A percentile compares a stretch with the other conserved stretches of the same genome.
phyloP scores from a whole-genome alignment of 176 grass and related monocot genomes.

The Oryza rufipogon region DNA sequence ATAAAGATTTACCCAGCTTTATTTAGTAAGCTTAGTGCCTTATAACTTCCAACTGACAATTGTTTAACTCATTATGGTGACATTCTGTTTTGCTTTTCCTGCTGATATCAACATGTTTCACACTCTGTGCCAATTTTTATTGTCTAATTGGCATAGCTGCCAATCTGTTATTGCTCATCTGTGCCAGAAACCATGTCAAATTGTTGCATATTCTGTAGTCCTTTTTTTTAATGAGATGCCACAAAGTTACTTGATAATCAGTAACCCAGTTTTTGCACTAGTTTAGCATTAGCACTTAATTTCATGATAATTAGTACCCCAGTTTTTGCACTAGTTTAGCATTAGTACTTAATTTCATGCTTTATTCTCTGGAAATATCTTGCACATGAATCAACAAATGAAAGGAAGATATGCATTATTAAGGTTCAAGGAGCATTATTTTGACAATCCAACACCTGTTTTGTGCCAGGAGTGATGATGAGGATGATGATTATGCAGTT shows the following conservation, averaged over 20 bases:
- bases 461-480: slow-evolving; percentile 81
- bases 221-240: background rate
- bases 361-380: slow-evolving; percentile 12
- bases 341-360: background rate
- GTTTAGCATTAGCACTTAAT: background rate
- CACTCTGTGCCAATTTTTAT: background rate
- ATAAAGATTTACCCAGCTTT: background rate
- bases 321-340: slow-evolving; percentile 16
- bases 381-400: slow-evolving; percentile 30
- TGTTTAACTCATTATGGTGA: background rate
- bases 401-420: slow-evolving; percentile 16
- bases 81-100: slow-evolving; percentile 2
- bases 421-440: slow-evolving; percentile 23
- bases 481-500: slow-evolving; percentile 78
- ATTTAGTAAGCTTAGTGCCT: background rate
- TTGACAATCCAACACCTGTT: slow-evolving; percentile 38
- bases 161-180: background rate
- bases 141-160: background rate
- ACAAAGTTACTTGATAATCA: slow-evolving; percentile 1
- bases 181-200: background rate
- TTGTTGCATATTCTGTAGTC: background rate
- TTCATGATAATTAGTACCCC: background rate
- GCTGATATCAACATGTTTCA: background rate
- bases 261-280: slow-evolving; percentile 11
- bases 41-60: background rate